phyloP scores from a whole-genome alignment of 306 rosid species.

The Rosa persica region DNA sequence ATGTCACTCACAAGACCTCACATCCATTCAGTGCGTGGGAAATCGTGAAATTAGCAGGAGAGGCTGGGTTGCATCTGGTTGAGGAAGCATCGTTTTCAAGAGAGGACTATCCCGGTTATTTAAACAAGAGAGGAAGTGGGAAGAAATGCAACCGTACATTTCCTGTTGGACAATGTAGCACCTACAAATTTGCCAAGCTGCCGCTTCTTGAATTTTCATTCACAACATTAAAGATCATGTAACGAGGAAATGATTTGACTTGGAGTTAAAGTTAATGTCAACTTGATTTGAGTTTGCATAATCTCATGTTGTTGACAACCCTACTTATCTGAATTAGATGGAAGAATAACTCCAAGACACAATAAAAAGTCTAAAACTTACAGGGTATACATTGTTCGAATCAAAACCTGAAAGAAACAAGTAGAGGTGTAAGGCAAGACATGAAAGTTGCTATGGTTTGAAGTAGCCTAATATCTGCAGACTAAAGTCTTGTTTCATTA shows the following conservation, averaged over 20 bases:
- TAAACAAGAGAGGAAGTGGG: constrained; percentile 35
- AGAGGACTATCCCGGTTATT: constrained; percentile 24
- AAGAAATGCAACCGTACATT: neutral
- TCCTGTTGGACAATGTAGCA: constrained; percentile 27
- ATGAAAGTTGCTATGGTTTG: neutral
- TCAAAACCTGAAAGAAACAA: neutral
- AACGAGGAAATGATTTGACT: neutral
- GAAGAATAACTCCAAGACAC: neutral
- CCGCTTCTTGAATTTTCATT: constrained; percentile 1
- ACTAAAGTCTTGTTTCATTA: neutral
- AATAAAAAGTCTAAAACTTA: neutral
- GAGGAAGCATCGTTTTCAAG: constrained; percentile 8
- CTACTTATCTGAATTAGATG: neutral
- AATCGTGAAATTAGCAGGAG: constrained; percentile 19
- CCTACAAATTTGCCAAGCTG: constrained; percentile 25
- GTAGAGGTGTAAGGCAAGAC: neutral
- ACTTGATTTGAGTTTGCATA: neutral
- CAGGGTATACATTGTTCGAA: neutral
- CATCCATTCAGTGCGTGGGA: constrained; percentile 29
- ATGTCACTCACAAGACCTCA: constrained; percentile 40
- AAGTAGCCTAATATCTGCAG: neutral
- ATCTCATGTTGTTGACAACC: neutral
- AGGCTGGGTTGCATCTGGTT: neutral
- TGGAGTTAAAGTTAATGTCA: neutral
- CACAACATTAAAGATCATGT: neutral